Base-by-base conservation (phyloP, 768 basidiomycete genomes). In the Gautieria morchelliformis region DNA sequence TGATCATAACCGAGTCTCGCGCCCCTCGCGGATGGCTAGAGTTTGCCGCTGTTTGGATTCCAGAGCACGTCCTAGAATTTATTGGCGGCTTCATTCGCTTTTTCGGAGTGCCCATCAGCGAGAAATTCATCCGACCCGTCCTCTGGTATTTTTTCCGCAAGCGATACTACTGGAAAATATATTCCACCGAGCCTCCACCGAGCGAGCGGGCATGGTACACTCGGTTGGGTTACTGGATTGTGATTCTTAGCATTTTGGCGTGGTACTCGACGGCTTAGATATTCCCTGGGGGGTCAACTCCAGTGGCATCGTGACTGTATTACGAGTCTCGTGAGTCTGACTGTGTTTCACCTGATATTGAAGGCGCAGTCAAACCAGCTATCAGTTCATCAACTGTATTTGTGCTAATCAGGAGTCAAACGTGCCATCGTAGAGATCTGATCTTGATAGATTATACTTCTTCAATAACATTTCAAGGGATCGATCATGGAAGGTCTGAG, bases 141-240 rank as follows among this genome's bases (percentile, higher is more conserved):
- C 35, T 57, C 14, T 57, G 56, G 56, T 57, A 57, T 30, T 57
- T 57, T 37, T 57, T 57, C 19, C 56, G 56, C 22, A 30, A 57
- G 20, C 45, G 35, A 14, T 57, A 57, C 35, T 57, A 57, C 32
- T 57, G 56, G 56, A 57, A 57, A 50, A 49, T 57, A 14, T 57
- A 57, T 24, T 57, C 56, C 4, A 57, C 56, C 2, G 56, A 57
- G 47, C 56, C 56, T 24, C 56, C 56, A 20, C 45, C 56, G 35
- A 57, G 45, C 40, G 56, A 49, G n/a, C 45, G 56, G 15, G 45
- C 56, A 8, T 57, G 56, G 56, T 57, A 57, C 32, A 57, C 56
- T 15, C 56, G 56, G 49, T 15, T 49, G 22, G 56, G 37, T 19
- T 57, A 57, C 32, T 57, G 56, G 56, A 9, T 49, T 42, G 37